These are phyloP conservation scores for Brettanomyces anomalus DNA, from an alignment of 805 yeast genomes.

Conservation along the genomic window DNA sequence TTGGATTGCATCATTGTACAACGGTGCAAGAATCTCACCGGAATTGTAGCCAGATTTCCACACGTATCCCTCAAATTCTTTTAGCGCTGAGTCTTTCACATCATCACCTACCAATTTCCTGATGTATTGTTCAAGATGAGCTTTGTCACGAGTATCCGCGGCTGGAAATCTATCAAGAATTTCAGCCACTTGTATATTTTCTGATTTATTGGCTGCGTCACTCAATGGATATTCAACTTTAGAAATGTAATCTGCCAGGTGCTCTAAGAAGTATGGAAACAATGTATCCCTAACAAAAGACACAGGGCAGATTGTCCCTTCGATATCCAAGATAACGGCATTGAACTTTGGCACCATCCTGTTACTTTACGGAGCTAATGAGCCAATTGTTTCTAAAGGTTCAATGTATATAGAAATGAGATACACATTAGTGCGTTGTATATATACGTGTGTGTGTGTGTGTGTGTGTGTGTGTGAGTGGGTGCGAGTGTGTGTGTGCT, in stretches of 20 bases:
- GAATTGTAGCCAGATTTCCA: slow-evolving; percentile 74
- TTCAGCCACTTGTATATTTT: slow-evolving; percentile 14
- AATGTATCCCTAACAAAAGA: slow-evolving; percentile 74
- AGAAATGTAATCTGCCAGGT: slow-evolving; percentile 35
- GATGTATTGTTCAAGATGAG: slow-evolving; percentile 38
- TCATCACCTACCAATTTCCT: slow-evolving; percentile 51
- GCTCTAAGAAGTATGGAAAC: slow-evolving; percentile 62
- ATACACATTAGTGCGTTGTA: no score
- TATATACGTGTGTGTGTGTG: no score
- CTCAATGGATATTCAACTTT: slow-evolving; percentile 26
- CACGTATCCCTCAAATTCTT: slow-evolving; percentile 72
- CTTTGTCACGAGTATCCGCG: slow-evolving; percentile 19
- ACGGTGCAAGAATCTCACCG: slow-evolving; percentile 73
- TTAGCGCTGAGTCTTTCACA: slow-evolving; percentile 68
- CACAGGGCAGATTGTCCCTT: slow-evolving; percentile 91
- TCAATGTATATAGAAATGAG: neutral
- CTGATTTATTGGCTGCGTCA: slow-evolving; percentile 8
- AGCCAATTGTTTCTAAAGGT: neutral
- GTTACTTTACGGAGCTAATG: slow-evolving; percentile 9
- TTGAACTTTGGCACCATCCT: no score
- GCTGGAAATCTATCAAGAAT: slow-evolving; percentile 40
- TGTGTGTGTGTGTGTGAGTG: no score
- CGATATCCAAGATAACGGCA: slow-evolving; percentile 58
- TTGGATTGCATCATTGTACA: slow-evolving; percentile 62
- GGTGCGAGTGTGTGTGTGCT: no score